Conservation (phyloP, 2,329 filamentous ascomycete species). For the Domatiomyces globalis region DNA sequence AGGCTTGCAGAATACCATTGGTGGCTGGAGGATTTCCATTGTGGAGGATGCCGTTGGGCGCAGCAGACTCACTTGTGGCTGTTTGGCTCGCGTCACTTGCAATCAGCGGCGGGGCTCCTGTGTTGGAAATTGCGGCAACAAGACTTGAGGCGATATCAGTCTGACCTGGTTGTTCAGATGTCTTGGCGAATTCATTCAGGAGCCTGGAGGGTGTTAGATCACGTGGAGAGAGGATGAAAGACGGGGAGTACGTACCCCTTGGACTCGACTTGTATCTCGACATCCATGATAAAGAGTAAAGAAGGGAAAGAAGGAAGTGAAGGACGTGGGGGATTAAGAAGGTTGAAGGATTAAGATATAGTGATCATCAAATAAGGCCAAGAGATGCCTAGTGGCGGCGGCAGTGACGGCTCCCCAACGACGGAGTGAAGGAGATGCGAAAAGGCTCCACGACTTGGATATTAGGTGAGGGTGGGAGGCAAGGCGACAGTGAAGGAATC, state of each 20-base stretch:
- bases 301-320: background rate
- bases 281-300: slow-evolving; percentile 14
- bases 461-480: background rate
- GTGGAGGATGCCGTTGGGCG: background rate
- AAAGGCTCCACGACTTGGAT: background rate
- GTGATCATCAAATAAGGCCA: background rate
- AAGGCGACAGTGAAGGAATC: background rate
- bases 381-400: background rate
- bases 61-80: background rate
- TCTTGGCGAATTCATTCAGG: slow-evolving; percentile 14
- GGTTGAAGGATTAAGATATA: background rate
- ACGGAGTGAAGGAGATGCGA: background rate
- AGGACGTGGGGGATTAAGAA: background rate
- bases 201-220: slow-evolving; percentile 12
- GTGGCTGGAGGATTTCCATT: background rate
- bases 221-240: background rate
- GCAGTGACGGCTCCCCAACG: too few relatives aligned
- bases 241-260: slow-evolving; percentile 13
- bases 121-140: slow-evolving; percentile 16
- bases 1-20: background rate
- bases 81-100: background rate
- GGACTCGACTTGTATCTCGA: slow-evolving; percentile 17
- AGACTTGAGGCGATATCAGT: slow-evolving; percentile 13
- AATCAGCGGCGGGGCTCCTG: slow-evolving; percentile 2
- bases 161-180: slow-evolving; percentile 12